These are phyloP conservation scores for Nemania sp. DNA, from an alignment of 2,329 filamentous ascomycete species.

Conservation along the genomic window DNA sequence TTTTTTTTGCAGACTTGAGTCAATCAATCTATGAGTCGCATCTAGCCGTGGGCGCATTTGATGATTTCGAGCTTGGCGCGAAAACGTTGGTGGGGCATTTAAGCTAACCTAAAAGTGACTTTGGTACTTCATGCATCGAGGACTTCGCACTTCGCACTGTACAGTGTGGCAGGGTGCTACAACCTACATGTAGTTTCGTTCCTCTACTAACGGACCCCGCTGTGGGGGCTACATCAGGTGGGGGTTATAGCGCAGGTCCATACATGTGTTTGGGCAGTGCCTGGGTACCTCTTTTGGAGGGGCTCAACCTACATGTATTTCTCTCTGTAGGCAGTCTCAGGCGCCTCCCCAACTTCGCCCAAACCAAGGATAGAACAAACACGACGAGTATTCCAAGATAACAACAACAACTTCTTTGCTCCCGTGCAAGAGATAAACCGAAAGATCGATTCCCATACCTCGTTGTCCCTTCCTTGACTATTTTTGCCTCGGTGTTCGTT, in stretches of 20 bases:
- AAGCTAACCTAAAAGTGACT: too few relatives aligned
- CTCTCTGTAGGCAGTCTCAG: slow-evolving; percentile 14
- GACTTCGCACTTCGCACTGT: too few relatives aligned
- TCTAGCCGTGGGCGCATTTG: neutral
- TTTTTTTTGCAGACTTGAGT: slow-evolving; percentile 1
- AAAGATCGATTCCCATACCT: too few relatives aligned
- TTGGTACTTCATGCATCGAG: too few relatives aligned
- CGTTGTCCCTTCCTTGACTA: neutral
- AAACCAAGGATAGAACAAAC: slow-evolving; percentile 20
- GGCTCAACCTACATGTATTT: neutral
- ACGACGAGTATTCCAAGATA: neutral
- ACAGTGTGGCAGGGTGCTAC: too few relatives aligned
- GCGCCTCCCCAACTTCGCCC: slow-evolving; percentile 20
- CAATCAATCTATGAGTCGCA: neutral
- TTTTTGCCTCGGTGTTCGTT: neutral
- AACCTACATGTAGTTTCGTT: too few relatives aligned
- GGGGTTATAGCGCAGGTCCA: neutral
- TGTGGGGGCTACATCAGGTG: slow-evolving; percentile 12
- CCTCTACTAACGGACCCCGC: slow-evolving; percentile 23
- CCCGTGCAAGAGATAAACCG: neutral
- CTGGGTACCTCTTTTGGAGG: slow-evolving; percentile 5
- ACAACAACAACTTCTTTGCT: neutral
- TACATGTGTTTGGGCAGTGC: neutral
- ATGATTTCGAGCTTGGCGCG: too few relatives aligned
- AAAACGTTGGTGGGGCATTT: too few relatives aligned